Evolutionary conservation across 495 filamentous ascomycete genomes (phyloP).

Genomic region (Penicillium canescens): DNA sequence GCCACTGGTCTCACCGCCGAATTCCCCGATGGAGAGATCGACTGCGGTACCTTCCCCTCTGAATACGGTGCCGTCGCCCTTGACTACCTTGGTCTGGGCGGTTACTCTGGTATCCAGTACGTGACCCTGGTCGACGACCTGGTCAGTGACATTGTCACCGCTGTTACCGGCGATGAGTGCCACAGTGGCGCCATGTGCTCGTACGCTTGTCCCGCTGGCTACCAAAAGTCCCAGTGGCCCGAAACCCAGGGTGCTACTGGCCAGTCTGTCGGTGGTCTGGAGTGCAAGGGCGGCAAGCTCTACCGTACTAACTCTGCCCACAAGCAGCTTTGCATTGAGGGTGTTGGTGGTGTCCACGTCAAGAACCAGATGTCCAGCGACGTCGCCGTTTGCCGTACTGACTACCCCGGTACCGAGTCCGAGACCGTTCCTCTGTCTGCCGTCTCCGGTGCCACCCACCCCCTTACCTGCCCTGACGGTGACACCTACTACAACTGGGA

Average conservation of each 20-base stretch:
- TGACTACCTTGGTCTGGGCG: slow-evolving; percentile 64
- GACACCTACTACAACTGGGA: slow-evolving; percentile 74
- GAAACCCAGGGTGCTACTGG: slow-evolving; percentile 72
- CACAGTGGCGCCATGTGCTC: slow-evolving; percentile 73
- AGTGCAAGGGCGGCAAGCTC: slow-evolving; percentile 75
- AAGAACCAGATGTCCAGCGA: slow-evolving; percentile 66
- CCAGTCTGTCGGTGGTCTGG: slow-evolving; percentile 86
- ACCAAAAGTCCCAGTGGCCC: slow-evolving; percentile 94
- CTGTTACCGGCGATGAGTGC: slow-evolving; percentile 58
- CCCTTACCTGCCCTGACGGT: slow-evolving; percentile 73
- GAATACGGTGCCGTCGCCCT: slow-evolving; percentile 78
- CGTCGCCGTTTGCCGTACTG: slow-evolving; percentile 87
- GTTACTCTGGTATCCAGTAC: slow-evolving; percentile 82
- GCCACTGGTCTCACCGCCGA: slow-evolving; percentile 60
- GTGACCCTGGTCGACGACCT: slow-evolving; percentile 36
- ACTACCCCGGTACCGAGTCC: slow-evolving; percentile 87
- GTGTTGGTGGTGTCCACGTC: slow-evolving; percentile 68
- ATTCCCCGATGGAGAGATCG: slow-evolving; percentile 76
- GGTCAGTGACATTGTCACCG: slow-evolving; percentile 62
- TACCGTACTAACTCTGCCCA: slow-evolving; percentile 67
- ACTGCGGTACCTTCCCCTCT: slow-evolving; percentile 75
- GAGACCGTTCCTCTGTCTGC: slow-evolving; percentile 78
- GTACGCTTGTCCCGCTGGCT: slow-evolving; percentile 89
- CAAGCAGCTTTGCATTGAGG: slow-evolving; percentile 73
- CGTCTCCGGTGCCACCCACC: slow-evolving; percentile 51